A percentile compares a stretch with the other conserved stretches of the same genome.
Evolutionary conservation across 805 yeast genomes (phyloP).

Genomic region (Wickerhamiella domercqiae): DNA sequence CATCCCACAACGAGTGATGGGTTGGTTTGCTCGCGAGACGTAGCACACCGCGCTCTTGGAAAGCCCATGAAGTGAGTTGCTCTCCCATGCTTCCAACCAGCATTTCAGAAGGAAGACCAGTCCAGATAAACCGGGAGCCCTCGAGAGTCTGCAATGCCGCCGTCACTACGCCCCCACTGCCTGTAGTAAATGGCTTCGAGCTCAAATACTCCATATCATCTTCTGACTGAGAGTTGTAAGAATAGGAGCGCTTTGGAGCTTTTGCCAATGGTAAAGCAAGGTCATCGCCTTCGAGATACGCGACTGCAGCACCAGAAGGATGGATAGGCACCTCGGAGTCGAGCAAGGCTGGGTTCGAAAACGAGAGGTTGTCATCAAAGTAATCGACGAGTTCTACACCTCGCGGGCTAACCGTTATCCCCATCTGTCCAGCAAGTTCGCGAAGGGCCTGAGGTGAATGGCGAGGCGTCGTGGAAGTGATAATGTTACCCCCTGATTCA

Average conservation of each 20-base stretch:
- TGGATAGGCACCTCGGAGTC: constrained; percentile 4
- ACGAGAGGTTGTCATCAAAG: constrained; percentile 25
- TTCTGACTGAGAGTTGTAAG: constrained; percentile 14
- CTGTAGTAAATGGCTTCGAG: constrained; percentile 11
- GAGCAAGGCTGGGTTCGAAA: constrained; percentile 14
- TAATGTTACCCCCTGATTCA: constrained; percentile 56
- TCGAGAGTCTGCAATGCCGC: constrained; percentile 62
- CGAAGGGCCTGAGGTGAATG: constrained; percentile 48
- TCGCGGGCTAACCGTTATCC: constrained; percentile 71
- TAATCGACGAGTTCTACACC: constrained; percentile 51
- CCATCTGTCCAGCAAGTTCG: constrained; percentile 59
- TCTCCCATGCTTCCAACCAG: constrained; percentile 31
- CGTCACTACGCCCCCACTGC: constrained; percentile 22
- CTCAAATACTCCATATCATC: constrained; percentile 5
- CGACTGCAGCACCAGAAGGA: constrained; percentile 8
- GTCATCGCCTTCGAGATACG: constrained; percentile 10
- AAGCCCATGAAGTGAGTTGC: constrained; percentile 44
- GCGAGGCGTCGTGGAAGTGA: constrained; percentile 41
- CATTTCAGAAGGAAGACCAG: constrained; percentile 46
- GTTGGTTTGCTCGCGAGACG: constrained; percentile 36
- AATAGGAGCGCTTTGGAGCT: constrained; percentile 16
- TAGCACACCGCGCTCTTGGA: constrained; percentile 45
- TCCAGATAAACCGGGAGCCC: constrained; percentile 68
- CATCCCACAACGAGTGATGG: constrained; percentile 17
- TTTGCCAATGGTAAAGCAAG: constrained; percentile 12